These are phyloP conservation scores for Penicillium antarcticum DNA, from an alignment of 495 filamentous ascomycete genomes.

Conservation along the genomic window DNA sequence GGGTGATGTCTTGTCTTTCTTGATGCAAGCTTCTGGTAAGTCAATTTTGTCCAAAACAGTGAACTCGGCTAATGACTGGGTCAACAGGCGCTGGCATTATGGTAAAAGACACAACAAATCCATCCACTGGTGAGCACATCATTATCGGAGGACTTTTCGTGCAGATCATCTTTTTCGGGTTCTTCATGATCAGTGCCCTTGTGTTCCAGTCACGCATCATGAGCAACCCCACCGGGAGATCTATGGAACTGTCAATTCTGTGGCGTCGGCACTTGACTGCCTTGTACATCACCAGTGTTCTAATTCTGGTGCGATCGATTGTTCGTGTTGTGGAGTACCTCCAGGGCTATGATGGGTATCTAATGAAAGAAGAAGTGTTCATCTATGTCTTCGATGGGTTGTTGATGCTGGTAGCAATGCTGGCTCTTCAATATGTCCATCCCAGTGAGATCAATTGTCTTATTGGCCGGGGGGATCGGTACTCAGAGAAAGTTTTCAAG, in stretches of 20 bases:
- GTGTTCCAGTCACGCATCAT: constrained; percentile 38
- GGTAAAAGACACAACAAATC: constrained; percentile 11
- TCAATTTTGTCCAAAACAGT: background rate
- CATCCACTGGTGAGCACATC: constrained; percentile 28
- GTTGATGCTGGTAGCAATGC: constrained; percentile 54
- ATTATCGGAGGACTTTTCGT: constrained; percentile 48
- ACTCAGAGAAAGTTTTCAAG: constrained; percentile 14
- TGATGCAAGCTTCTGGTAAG: constrained; percentile 35
- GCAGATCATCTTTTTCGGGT: constrained; percentile 52
- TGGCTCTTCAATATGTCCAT: constrained; percentile 42
- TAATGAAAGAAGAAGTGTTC: constrained; percentile 54
- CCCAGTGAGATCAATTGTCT: constrained; percentile 29
- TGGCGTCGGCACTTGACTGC: constrained; percentile 53
- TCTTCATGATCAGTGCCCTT: constrained; percentile 47
- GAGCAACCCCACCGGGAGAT: constrained; percentile 18
- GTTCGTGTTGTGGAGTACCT: constrained; percentile 63
- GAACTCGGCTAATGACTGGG: background rate
- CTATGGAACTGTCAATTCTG: constrained; percentile 15
- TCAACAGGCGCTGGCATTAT: constrained; percentile 35
- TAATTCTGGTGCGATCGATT: constrained; percentile 61
- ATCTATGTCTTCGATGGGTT: constrained; percentile 62
- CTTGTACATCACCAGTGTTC: constrained; percentile 48
- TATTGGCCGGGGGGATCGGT: constrained; percentile 14
- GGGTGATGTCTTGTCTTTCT: constrained; percentile 41
- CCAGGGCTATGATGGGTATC: constrained; percentile 49